Evolutionary conservation across 768 basidiomycete species (phyloP).

Genomic region (Suillus variegatus): DNA sequence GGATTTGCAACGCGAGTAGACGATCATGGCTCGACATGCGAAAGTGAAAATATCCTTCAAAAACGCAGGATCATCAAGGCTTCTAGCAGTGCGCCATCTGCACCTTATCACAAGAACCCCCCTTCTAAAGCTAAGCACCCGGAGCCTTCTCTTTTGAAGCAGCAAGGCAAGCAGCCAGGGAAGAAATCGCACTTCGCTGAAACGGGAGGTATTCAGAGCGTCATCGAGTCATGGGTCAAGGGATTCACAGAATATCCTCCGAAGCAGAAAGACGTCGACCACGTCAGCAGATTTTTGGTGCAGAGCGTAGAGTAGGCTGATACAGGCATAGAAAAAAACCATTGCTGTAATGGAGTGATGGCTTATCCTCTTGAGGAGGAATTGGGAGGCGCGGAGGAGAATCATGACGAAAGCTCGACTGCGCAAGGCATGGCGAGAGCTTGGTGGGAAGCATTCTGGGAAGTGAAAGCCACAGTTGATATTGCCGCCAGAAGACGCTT

Average conservation of each 20-base stretch:
- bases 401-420: slow-evolving; percentile 30
- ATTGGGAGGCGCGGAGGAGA: slow-evolving; percentile 52
- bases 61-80: slow-evolving; percentile 57
- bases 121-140: slow-evolving; percentile 57
- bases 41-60: slow-evolving; percentile 35
- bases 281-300: slow-evolving; percentile 71
- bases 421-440: slow-evolving; percentile 53
- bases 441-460: slow-evolving; percentile 83
- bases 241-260: slow-evolving; percentile 61
- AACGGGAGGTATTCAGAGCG: slow-evolving; percentile 68
- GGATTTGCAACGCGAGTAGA: slow-evolving; percentile 72
- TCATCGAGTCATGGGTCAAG: slow-evolving; percentile 78
- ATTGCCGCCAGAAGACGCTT: slow-evolving; percentile 64
- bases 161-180: slow-evolving; percentile 50
- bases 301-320: slow-evolving; percentile 68
- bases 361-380: slow-evolving; percentile 65
- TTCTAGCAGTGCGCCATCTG: slow-evolving; percentile 31
- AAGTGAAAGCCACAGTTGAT: slow-evolving; percentile 69
- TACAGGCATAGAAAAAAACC: slow-evolving; percentile 68
- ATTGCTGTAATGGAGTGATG: slow-evolving; percentile 81
- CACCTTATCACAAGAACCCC: slow-evolving; percentile 47
- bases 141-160: slow-evolving; percentile 53
- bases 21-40: slow-evolving; percentile 57
- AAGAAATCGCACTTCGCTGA: slow-evolving; percentile 62
- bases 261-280: slow-evolving; percentile 70